phyloP scores from a whole-genome alignment of 2,329 filamentous ascomycete genomes.

The Hymenoscyphus salicellus region DNA sequence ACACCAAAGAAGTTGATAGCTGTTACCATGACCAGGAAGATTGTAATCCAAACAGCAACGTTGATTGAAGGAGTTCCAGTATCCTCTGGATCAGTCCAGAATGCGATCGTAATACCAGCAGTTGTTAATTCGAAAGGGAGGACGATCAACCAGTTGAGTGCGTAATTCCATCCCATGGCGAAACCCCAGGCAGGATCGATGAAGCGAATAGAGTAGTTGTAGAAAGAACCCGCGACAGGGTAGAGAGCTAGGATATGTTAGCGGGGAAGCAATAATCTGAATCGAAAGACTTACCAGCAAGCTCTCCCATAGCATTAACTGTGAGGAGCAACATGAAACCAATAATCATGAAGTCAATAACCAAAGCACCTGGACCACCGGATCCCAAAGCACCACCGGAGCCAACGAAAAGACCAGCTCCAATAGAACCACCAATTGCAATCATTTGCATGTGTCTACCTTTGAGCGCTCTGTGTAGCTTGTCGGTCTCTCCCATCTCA shows the following conservation, averaged over 20 bases:
- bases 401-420: conserved; percentile 50
- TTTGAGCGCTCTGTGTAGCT: conserved; percentile 41
- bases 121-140: conserved; percentile 84
- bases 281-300: conserved; percentile 70
- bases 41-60: conserved; percentile 73
- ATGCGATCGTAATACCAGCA: conserved; percentile 77
- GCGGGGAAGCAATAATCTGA: not conserved
- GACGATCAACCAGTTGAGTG: conserved; percentile 80
- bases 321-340: conserved; percentile 63
- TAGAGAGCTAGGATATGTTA: conserved; percentile 52
- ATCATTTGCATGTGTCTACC: conserved; percentile 52
- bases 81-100: conserved; percentile 59
- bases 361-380: conserved; percentile 67
- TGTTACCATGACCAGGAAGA: conserved; percentile 78
- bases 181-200: conserved; percentile 86
- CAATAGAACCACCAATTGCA: conserved; percentile 50
- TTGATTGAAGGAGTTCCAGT: conserved; percentile 43
- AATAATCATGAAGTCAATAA: conserved; percentile 75
- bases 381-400: conserved; percentile 42
- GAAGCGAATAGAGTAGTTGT: conserved; percentile 87
- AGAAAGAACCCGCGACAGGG: conserved; percentile 87
- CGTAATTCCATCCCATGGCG: conserved; percentile 74
- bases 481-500: conserved; percentile 32
- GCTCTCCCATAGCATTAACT: conserved; percentile 82
- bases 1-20: conserved; percentile 85